Conservation (phyloP, 2,329 filamentous ascomycete species). For the Colletotrichum sp. region DNA sequence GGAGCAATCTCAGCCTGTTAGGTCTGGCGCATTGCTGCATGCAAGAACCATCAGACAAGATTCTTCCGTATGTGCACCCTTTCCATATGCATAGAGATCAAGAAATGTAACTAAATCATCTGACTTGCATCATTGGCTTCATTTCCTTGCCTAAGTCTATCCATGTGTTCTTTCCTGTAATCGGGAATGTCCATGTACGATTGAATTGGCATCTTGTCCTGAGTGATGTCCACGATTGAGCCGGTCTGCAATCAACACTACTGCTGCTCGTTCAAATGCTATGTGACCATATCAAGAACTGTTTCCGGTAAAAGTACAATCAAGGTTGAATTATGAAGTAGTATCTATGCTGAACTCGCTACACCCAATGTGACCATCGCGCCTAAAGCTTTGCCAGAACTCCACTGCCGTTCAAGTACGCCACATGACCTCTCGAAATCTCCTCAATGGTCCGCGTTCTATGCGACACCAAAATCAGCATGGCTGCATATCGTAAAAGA, state of each 20-base stretch:
- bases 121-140: background rate
- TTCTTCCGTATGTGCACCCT: background rate
- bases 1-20: background rate
- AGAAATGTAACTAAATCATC: background rate
- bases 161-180: background rate
- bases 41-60: background rate
- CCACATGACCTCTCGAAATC: conserved; percentile 16
- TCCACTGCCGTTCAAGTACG: conserved; percentile 13
- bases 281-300: background rate
- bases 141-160: background rate
- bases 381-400: conserved; percentile 19
- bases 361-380: background rate
- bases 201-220: background rate
- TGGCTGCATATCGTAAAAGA: no score
- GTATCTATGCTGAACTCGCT: background rate
- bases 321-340: background rate
- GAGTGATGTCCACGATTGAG: background rate
- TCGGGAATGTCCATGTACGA: background rate
- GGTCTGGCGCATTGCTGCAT: no score
- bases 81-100: background rate
- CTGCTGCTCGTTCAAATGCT: background rate
- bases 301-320: background rate
- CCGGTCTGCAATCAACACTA: background rate
- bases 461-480: conserved; percentile 7
- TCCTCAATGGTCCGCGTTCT: conserved; percentile 17